Evolutionary conservation across 768 basidiomycete genomes (phyloP), one percentile per base, ranked within the genome.

Genomic region (Termitomyces heimii): DNA sequence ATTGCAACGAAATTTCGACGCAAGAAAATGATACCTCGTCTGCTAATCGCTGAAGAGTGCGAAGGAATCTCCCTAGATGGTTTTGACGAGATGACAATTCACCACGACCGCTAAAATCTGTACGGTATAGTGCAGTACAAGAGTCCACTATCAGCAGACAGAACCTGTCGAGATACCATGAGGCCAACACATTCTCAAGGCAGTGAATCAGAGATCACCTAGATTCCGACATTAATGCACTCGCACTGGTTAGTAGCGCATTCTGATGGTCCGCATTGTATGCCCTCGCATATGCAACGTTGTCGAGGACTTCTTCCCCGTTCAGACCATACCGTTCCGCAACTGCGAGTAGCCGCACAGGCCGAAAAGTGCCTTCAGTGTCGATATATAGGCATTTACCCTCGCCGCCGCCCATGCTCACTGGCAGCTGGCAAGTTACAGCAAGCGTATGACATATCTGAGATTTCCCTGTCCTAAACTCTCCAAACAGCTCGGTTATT

Each of bases 371-470:
- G 28, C 96, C 96, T 68, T 99, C 97, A 0, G 97, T 98, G 70
- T 99, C 97, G 73, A 99, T 98, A 72, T 97, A 99, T 45, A 99
- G 77, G 67, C 96, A 98, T 74, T 99, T 99, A 39, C 97, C 97
- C 73, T 99, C 97, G 13, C 97, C 97, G 16, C 97, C 97, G 20
- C 97, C 96, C 95, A 98, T 98, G 65, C 84, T 88, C 43, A 94
- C 89, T 2, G 97, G 97, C 14, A 98, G 82, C 75, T 98, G 96
- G 68, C 97, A 99, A 5, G 97, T 98, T 12, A 98, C 97, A 4
- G 97, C 94, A 46, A 99, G 84, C 0, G 96, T 98, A 68, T 99
- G 97, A 69, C 97, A 98, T 47, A 99, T 82, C 67, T 99, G 97
- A 24, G 93, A 96, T 73, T 99, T 98, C 55, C 97, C 97, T 10